These are phyloP conservation scores for Candida vaughaniae DNA, from an alignment of 805 yeast genomes.

Conservation along the genomic window DNA sequence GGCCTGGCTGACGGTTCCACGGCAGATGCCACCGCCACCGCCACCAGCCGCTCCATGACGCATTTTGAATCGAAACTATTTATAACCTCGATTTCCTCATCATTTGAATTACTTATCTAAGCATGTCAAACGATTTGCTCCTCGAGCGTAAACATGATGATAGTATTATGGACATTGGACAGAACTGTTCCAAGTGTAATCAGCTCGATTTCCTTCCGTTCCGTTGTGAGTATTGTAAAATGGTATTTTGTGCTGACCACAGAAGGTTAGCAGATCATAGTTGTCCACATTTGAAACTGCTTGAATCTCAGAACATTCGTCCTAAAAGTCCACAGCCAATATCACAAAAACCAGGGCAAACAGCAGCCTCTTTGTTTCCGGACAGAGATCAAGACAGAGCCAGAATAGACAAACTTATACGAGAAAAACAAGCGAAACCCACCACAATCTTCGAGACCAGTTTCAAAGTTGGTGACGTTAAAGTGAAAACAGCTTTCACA, in stretches of 20 bases:
- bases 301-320: constrained; percentile 4
- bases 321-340: constrained; percentile 10
- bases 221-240: constrained; percentile 48
- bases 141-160: constrained; percentile 17
- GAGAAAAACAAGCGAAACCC: constrained; percentile 17
- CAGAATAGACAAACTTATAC: constrained; percentile 29
- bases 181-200: constrained; percentile 52
- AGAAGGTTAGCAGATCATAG: constrained; percentile 33
- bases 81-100: too few species aligned
- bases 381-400: constrained; percentile 44
- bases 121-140: constrained; percentile 8
- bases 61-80: too few species aligned
- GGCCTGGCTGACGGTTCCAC: too few species aligned
- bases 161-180: constrained; percentile 55
- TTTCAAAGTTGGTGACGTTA: constrained; percentile 29
- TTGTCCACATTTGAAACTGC: constrained; percentile 23
- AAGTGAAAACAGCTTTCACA: constrained; percentile 22
- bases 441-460: constrained; percentile 22
- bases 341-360: constrained; percentile 2
- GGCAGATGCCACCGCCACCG: constrained; percentile 12
- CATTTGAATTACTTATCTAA: too few species aligned
- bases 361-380: constrained; percentile 52
- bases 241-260: constrained; percentile 51
- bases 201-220: constrained; percentile 60
- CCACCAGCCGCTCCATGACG: constrained; percentile 10